Conservation (phyloP, 2,329 filamentous ascomycete species). For the Setomelanomma holmii region DNA sequence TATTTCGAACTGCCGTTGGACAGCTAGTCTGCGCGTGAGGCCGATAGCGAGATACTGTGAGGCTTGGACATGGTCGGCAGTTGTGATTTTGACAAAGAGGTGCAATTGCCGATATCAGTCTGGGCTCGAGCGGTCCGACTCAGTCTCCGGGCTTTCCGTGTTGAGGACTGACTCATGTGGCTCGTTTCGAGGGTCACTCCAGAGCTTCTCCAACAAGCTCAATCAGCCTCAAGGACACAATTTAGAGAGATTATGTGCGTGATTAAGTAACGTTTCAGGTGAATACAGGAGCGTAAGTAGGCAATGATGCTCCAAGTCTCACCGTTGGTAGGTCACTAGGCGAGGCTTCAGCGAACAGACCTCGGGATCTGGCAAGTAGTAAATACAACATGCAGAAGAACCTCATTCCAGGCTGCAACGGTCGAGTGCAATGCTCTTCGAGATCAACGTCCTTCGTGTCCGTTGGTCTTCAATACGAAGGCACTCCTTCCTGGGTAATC, state of each 20-base stretch:
- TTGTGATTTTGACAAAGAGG: slow-evolving; percentile 15
- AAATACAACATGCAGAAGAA: background rate
- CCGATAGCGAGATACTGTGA: slow-evolving; percentile 13
- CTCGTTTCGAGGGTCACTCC: too few relatives aligned
- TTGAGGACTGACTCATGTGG: slow-evolving; percentile 11
- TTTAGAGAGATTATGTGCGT: background rate
- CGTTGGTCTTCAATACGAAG: too few relatives aligned
- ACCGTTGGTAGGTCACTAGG: background rate
- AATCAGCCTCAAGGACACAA: background rate
- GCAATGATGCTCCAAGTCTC: background rate
- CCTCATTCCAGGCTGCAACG: background rate
- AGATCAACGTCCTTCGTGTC: too few relatives aligned
- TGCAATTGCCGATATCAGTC: slow-evolving; percentile 23
- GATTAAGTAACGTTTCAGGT: background rate
- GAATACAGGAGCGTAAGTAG: background rate
- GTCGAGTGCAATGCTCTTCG: background rate
- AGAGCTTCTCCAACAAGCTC: too few relatives aligned
- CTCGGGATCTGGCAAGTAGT: too few relatives aligned
- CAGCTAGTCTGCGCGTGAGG: slow-evolving; percentile 10
- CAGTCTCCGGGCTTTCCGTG: background rate
- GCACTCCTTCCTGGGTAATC: too few relatives aligned
- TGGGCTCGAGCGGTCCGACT: slow-evolving; percentile 1
- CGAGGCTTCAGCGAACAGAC: background rate
- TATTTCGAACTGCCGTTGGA: slow-evolving; percentile 25
- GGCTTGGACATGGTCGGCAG: slow-evolving; percentile 19